A percentile compares a stretch with the other conserved stretches of the same genome.
Evolutionary conservation across 306 rosid species (phyloP).

Genomic region (Begonia masoniana): DNA sequence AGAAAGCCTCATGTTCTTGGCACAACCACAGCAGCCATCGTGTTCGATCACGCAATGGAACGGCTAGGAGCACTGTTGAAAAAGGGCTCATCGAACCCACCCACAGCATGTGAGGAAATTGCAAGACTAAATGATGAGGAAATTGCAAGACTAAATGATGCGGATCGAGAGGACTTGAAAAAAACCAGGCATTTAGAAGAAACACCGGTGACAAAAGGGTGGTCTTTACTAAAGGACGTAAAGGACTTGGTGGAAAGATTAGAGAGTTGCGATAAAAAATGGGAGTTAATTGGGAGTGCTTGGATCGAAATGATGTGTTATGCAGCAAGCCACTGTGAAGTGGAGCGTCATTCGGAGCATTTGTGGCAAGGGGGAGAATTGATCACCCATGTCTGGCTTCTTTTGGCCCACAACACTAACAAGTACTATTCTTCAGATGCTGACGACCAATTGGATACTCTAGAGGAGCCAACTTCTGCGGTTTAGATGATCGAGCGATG

Average conservation of each 20-base stretch:
- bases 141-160: too few relatives aligned
- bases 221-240: constrained; percentile 36
- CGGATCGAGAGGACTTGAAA: constrained; percentile 8
- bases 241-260: constrained; percentile 31
- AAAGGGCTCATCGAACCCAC: too few relatives aligned
- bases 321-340: constrained; percentile 44
- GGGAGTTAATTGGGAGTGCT: constrained; percentile 39
- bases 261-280: constrained; percentile 15
- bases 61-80: constrained; percentile 16
- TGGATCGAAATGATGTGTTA: constrained; percentile 66
- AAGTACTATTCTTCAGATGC: not conserved
- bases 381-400: constrained; percentile 60
- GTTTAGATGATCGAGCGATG: too few relatives aligned
- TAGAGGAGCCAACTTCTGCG: too few relatives aligned
- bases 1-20: constrained; percentile 32
- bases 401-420: constrained; percentile 45
- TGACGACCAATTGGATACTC: too few relatives aligned
- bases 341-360: constrained; percentile 49
- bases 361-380: constrained; percentile 61
- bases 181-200: constrained; percentile 7
- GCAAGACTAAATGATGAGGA: constrained; percentile 1
- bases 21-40: constrained; percentile 26
- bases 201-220: constrained; percentile 31
- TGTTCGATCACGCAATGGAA: constrained; percentile 30
- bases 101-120: too few relatives aligned